A percentile compares a stretch with the other conserved stretches of the same genome.
These are phyloP conservation scores for Fusarium irregulare DNA, from an alignment of 2,329 filamentous ascomycete genomes.

Conservation along the genomic window DNA sequence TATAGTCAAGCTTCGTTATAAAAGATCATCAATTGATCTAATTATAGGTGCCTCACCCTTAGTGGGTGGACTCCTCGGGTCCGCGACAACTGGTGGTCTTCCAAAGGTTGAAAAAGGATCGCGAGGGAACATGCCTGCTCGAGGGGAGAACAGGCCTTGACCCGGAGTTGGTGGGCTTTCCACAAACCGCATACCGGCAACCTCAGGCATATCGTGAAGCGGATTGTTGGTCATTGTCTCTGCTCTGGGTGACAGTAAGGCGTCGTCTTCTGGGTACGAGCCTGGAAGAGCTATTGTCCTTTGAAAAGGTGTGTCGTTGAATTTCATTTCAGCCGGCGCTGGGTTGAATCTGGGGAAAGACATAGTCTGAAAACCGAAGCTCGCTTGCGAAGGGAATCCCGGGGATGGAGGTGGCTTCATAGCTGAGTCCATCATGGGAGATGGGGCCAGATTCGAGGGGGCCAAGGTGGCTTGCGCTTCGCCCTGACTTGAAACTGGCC, in stretches of 20 bases:
- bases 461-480: constrained; percentile 16
- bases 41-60: constrained; percentile 80
- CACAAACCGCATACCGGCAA: constrained; percentile 63
- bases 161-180: constrained; percentile 64
- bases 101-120: constrained; percentile 65
- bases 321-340: constrained; percentile 18
- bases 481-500: constrained; percentile 52
- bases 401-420: constrained; percentile 58
- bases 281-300: constrained; percentile 53
- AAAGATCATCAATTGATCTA: constrained; percentile 80
- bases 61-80: constrained; percentile 80
- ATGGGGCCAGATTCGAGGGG: constrained; percentile 20
- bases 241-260: constrained; percentile 76
- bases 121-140: constrained; percentile 63
- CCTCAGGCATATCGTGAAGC: constrained; percentile 61
- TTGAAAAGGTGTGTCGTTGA: constrained; percentile 43
- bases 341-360: constrained; percentile 44
- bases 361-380: constrained; percentile 58
- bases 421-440: constrained; percentile 40
- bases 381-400: constrained; percentile 55
- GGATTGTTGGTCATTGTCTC: constrained; percentile 79
- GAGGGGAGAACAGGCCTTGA: constrained; percentile 66
- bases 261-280: constrained; percentile 59
- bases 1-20: constrained; percentile 59
- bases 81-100: constrained; percentile 63